phyloP scores from a whole-genome alignment of 1,139 yeast genomes.

The Pichia sp. region DNA sequence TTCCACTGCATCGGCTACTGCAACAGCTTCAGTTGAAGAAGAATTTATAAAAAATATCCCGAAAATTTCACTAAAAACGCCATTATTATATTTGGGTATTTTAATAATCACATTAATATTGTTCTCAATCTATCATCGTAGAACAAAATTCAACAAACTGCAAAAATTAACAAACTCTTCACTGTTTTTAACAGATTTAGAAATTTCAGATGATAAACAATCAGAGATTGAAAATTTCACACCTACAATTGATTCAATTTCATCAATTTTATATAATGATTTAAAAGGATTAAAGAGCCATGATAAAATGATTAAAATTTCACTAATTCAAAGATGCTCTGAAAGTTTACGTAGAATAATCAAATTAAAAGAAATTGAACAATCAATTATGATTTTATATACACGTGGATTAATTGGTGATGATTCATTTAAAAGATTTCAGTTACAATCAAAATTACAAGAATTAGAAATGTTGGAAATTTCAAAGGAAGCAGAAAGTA shows the following conservation, averaged over 20 bases:
- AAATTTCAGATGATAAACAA: conserved; percentile 1
- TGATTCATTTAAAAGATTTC: conserved; percentile 73
- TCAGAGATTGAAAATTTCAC: background rate
- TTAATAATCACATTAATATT: conserved; percentile 62
- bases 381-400: conserved; percentile 61
- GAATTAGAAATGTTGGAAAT: conserved; percentile 77
- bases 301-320: conserved; percentile 79
- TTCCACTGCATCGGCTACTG: conserved; percentile 1
- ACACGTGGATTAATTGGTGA: conserved; percentile 91
- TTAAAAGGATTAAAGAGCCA: conserved; percentile 31
- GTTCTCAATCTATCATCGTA: conserved; percentile 70
- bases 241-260: conserved; percentile 15
- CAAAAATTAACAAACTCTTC: conserved; percentile 41
- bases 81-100: conserved; percentile 70
- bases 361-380: conserved; percentile 67
- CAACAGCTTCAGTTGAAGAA: conserved; percentile 3
- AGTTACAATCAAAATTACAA: conserved; percentile 68
- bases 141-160: conserved; percentile 34
- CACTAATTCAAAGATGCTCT: conserved; percentile 66
- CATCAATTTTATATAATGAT: conserved; percentile 14
- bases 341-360: conserved; percentile 65
- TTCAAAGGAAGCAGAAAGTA: conserved; percentile 66
- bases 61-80: conserved; percentile 75
- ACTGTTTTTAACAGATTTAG: conserved; percentile 10
- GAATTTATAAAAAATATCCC: conserved; percentile 4